These are phyloP conservation scores for Rhododendron ferrugineum DNA, from an alignment of 148 eudicot genomes.

Conservation along the genomic window DNA sequence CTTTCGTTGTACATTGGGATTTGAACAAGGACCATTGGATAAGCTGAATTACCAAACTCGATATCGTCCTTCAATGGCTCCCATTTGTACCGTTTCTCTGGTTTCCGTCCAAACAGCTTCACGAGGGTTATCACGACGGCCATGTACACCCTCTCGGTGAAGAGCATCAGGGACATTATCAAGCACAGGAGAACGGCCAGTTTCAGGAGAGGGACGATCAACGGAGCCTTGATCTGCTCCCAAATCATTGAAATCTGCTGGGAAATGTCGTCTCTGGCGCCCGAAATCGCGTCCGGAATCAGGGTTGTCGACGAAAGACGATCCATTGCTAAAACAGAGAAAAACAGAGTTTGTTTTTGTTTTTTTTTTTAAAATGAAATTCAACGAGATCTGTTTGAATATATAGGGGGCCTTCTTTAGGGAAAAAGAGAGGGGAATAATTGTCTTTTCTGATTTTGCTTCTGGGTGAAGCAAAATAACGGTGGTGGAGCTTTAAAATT, in stretches of 20 bases:
- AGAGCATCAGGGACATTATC: conserved; percentile 52
- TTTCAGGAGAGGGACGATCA: conserved; percentile 44
- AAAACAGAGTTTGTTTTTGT: conserved; percentile 8
- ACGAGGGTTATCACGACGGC: conserved; percentile 34
- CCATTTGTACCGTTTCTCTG: conserved; percentile 53
- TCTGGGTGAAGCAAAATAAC: conserved; percentile 22
- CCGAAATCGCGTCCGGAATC: conserved; percentile 17
- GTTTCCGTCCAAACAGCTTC: conserved; percentile 44
- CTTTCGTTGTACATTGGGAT: conserved; percentile 70
- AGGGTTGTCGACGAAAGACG: conserved; percentile 17
- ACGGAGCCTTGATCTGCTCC: conserved; percentile 50
- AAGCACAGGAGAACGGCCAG: conserved; percentile 37
- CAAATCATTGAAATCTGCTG: conserved; percentile 33
- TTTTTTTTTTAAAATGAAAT: no score
- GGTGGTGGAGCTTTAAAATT: conserved; percentile 10
- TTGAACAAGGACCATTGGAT: conserved; percentile 64
- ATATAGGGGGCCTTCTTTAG: not conserved
- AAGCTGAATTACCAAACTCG: conserved; percentile 45
- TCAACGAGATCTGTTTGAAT: not conserved
- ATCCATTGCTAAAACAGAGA: conserved; percentile 24
- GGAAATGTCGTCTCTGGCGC: conserved; percentile 24
- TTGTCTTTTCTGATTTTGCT: conserved; percentile 19
- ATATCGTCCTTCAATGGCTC: conserved; percentile 55
- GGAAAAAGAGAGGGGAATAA: conserved; percentile 10
- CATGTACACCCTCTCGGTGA: conserved; percentile 54